Conservation (phyloP, 192 early-diverging fungal species). For the Backusella sp. region DNA sequence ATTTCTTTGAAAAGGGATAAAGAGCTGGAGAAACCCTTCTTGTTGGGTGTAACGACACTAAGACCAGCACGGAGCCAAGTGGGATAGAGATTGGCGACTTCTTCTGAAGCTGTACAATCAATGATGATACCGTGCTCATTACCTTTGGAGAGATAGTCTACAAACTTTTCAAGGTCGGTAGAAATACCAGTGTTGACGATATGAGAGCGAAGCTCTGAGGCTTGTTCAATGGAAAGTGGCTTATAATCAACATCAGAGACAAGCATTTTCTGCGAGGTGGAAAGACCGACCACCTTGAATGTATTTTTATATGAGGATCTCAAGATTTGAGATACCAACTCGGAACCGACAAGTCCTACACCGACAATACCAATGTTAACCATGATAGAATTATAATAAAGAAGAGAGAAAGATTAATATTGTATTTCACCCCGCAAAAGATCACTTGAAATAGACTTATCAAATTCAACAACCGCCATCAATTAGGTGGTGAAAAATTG, state of each 20-base stretch:
- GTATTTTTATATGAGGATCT: constrained; percentile 49
- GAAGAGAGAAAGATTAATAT: background rate
- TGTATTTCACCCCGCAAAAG: background rate
- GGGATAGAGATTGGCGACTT: constrained; percentile 81
- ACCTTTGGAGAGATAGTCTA: constrained; percentile 50
- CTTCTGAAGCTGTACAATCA: constrained; percentile 88
- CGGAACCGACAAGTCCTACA: constrained; percentile 92
- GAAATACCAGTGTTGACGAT: constrained; percentile 38
- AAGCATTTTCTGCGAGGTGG: constrained; percentile 74
- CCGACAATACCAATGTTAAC: constrained; percentile 91
- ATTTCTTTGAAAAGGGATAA: constrained; percentile 74
- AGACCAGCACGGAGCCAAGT: constrained; percentile 76
- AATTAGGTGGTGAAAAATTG: background rate
- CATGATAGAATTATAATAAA: constrained; percentile 34
- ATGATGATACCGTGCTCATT: constrained; percentile 69
- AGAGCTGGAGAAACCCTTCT: constrained; percentile 90
- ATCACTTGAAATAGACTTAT: constrained; percentile 2
- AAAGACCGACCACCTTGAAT: constrained; percentile 73
- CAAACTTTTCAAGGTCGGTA: constrained; percentile 54
- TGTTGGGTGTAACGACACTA: constrained; percentile 96
- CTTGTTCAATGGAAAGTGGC: constrained; percentile 45
- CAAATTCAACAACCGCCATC: background rate
- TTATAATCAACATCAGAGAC: constrained; percentile 48
- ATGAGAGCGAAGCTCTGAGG: constrained; percentile 44
- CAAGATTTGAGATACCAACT: constrained; percentile 78